Evolutionary conservation across 805 yeast genomes (phyloP).

Genomic region (Ogataea paradorogensis): DNA sequence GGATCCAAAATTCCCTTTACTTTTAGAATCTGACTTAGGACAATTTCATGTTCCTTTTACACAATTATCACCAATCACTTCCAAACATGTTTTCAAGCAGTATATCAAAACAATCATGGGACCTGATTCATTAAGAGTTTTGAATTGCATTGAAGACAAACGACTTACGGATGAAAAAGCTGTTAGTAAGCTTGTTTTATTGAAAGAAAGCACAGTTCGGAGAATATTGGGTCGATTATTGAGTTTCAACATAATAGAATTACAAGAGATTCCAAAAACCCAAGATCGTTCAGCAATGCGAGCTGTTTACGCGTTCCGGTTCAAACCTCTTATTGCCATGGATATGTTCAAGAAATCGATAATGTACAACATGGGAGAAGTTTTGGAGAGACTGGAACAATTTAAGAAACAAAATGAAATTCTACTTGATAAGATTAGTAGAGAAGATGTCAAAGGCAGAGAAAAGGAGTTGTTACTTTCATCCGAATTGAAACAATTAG

Average conservation of each 20-base stretch:
- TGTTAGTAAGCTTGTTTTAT: constrained; percentile 67
- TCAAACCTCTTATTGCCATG: constrained; percentile 38
- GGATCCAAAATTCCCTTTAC: constrained; percentile 52
- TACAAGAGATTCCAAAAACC: constrained; percentile 92
- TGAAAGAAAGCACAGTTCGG: constrained; percentile 76
- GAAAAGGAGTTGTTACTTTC: constrained; percentile 73
- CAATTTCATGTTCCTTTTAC: constrained; percentile 62
- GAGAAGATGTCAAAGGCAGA: constrained; percentile 86
- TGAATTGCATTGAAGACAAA: constrained; percentile 70
- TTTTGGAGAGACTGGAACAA: constrained; percentile 47
- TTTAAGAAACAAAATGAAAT: constrained; percentile 60
- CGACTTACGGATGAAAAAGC: constrained; percentile 82
- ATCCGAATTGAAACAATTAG: constrained; percentile 71
- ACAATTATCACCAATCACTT: constrained; percentile 43
- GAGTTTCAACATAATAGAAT: constrained; percentile 69
- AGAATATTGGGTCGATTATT: constrained; percentile 65
- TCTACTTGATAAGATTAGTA: constrained; percentile 72
- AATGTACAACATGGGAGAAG: constrained; percentile 51
- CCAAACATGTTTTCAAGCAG: constrained; percentile 52
- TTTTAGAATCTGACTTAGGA: constrained; percentile 56
- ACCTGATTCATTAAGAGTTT: constrained; percentile 61
- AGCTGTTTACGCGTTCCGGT: constrained; percentile 76
- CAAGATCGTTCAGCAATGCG: constrained; percentile 89
- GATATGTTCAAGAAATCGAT: constrained; percentile 40
- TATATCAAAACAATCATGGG: constrained; percentile 62